Base-by-base conservation (phyloP, 1,284 basidiomycete species). In the Quambalaria eucalypti region DNA sequence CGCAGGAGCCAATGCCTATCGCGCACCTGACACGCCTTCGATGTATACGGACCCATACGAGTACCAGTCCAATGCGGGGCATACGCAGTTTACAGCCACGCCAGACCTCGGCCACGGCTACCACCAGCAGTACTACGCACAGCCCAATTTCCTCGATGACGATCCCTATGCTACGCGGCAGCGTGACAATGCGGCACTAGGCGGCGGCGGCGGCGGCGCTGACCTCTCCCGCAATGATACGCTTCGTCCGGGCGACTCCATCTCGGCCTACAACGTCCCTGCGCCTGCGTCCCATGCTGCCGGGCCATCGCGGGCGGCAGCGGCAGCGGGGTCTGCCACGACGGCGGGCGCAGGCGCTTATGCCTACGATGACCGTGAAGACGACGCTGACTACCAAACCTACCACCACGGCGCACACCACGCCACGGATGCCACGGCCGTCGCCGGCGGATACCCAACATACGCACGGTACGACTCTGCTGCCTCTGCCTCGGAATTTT, bases 31-130 rank as follows among this genome's bases (percentile, higher is more conserved):
- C n/a, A 49, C 62, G 26, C 65, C 65, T 10, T 65, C 63, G n/a
- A 59, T 63, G 59, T 69, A 68, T 39, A 68, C 63, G 6, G 67
- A 69, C 31, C 62, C 62, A 0, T 66, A 55, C 53, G 67, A 69
- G 42, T 59, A 38, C 14, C 26, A n/a, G 14, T 58, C 56, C 1
- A 36, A 39, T 9, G 56, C 49, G 14, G 36, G 36, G 16, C 16
- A 39, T 12, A 39, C 36, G 16, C 16, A 39, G 53, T 57, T 14
- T 59, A 57, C 53, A 57, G 56, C 36, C 48, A 54, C 7, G 53
- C 54, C 1, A 53, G 54, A 3, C 55, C 16, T 39, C 21, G 36
- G 36, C 4, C 21, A 39, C 36, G 36, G 21, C 10, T 39, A 39
- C 10, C 16, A 14, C 36, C 36, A 39, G 10, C 16, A 39, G 16